Percentiles rank a stretch among this genome's conserved stretches.
Conservation (phyloP, 108 stramenopile genomes). For the Hondaea fermentalgiana region DNA sequence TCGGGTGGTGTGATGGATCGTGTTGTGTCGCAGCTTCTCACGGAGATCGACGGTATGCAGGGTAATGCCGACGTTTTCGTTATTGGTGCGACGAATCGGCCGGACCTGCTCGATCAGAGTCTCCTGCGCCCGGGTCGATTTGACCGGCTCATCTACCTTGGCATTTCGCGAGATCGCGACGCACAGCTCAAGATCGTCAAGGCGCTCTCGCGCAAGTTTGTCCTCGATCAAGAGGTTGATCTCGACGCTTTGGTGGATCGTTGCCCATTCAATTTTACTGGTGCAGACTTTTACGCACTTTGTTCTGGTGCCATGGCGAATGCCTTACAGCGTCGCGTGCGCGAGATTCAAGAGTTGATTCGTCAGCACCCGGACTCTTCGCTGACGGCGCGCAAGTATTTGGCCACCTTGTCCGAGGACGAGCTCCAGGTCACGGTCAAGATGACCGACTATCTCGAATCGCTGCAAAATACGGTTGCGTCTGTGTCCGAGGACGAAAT, state of each 20-base stretch:
- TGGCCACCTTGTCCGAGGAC: not conserved
- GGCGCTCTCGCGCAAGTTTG: slow-evolving; percentile 87
- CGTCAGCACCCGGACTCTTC: not conserved
- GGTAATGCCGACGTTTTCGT: slow-evolving; percentile 76
- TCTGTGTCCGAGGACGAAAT: slow-evolving; percentile 18
- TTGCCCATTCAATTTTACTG: slow-evolving; percentile 78
- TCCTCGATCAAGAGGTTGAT: slow-evolving; percentile 65
- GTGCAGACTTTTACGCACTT: slow-evolving; percentile 93
- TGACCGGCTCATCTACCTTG: slow-evolving; percentile 98
- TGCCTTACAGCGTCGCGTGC: not conserved
- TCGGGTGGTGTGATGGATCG: slow-evolving; percentile 73
- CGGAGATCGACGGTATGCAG: slow-evolving; percentile 74
- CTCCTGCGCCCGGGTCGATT: slow-evolving; percentile 97
- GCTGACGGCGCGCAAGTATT: not conserved
- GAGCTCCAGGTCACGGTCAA: slow-evolving; percentile 10
- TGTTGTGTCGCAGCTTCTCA: slow-evolving; percentile 98
- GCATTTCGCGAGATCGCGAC: slow-evolving; percentile 73
- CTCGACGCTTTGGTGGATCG: slow-evolving; percentile 68
- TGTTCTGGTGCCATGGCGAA: slow-evolving; percentile 39
- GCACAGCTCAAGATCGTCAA: slow-evolving; percentile 87
- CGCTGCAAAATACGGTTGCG: not conserved
- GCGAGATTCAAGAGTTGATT: not conserved
- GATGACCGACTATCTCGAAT: not conserved
- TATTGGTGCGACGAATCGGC: slow-evolving; percentile 97
- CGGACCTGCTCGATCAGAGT: slow-evolving; percentile 95